Evolutionary conservation across 2,329 filamentous ascomycete genomes (phyloP).

Genomic region (Stachybotrys chartarum): DNA sequence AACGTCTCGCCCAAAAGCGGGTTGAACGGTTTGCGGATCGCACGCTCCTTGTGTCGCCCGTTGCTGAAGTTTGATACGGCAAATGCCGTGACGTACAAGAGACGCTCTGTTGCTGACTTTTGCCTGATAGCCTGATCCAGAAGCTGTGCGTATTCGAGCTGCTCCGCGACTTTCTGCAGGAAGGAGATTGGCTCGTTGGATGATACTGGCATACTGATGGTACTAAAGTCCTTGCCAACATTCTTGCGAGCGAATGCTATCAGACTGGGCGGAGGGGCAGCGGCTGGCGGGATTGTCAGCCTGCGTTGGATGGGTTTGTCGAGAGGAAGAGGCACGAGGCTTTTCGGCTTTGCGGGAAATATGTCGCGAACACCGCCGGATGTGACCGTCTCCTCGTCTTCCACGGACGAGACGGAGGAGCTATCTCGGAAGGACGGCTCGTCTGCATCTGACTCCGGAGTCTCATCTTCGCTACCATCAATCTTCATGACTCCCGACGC

Average conservation of each 20-base stretch:
- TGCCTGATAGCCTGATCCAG: slow-evolving; percentile 67
- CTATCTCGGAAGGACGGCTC: slow-evolving; percentile 47
- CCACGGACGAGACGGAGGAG: slow-evolving; percentile 53
- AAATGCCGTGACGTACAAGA: slow-evolving; percentile 84
- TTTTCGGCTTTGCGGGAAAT: slow-evolving; percentile 71
- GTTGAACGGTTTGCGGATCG: slow-evolving; percentile 94
- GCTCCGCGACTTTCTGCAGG: slow-evolving; percentile 82
- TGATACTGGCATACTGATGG: slow-evolving; percentile 95
- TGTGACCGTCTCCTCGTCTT: slow-evolving; percentile 49
- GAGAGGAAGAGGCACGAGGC: slow-evolving; percentile 70
- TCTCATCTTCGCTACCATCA: slow-evolving; percentile 61
- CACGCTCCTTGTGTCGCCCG: slow-evolving; percentile 77
- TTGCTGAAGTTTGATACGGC: slow-evolving; percentile 82
- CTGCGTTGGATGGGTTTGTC: slow-evolving; percentile 58
- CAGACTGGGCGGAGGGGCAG: slow-evolving; percentile 76
- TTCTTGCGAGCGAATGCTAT: slow-evolving; percentile 96
- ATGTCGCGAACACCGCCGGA: slow-evolving; percentile 55
- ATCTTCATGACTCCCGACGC: slow-evolving; percentile 69
- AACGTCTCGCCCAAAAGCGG: slow-evolving; percentile 94
- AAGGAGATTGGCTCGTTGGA: slow-evolving; percentile 89
- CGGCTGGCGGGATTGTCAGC: slow-evolving; percentile 63
- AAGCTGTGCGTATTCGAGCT: slow-evolving; percentile 82
- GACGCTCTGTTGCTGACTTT: slow-evolving; percentile 55
- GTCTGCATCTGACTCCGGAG: slow-evolving; percentile 46
- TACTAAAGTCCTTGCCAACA: slow-evolving; percentile 93